Base-by-base conservation (phyloP, 768 basidiomycete species). In the Amanita pseudoporphyria region DNA sequence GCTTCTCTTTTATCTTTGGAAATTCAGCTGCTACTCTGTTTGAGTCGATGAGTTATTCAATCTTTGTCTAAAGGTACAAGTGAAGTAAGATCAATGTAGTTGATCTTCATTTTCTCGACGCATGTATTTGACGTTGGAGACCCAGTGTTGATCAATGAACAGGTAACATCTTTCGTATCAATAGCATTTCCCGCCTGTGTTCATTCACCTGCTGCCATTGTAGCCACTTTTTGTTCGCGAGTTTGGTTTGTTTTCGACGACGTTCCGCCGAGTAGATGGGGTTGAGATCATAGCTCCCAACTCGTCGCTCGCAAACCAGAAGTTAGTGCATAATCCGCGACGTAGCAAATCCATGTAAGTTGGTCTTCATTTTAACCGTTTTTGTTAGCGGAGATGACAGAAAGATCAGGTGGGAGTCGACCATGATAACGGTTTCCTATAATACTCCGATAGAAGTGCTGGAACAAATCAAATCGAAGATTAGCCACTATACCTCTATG, bases 111-210 rank as follows among this genome's bases (percentile, higher is more conserved):
- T 52, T 87, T 88, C 62, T 84, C 82, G 1, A 88, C 87, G 0
- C 87, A 89, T 59, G 82, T 86, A n/a, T 89, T 84, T 56, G 86
- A 88, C 60, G 82, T 89, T 6, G 87, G 87, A 6, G 87, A 90
- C 57, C 65, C 88, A 26, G 82, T 89, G 6, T 77, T 89, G 74
- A 87, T 90, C 54, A 87, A 89, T 58, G 79, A 82, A 49, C 76
- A 81, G 63, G 79, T 74, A 62, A 41, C 52, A 9, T 28, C 40
- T 53, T 38, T 12, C 24, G 30, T 9, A 26, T 26, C 39, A 28
- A 7, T 12, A 1, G 38, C 18, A 52, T 1, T 56, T 56, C 33
- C 16, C 36, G 3, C 7, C 47, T 37, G 19, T 33, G 30, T 12
- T 45, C 14, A 47, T 43, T 28, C 10, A 30, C 16, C 30, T 30